phyloP scores from a whole-genome alignment of 192 early-diverging fungal species.

The Phlyctochytrium planicorne region DNA sequence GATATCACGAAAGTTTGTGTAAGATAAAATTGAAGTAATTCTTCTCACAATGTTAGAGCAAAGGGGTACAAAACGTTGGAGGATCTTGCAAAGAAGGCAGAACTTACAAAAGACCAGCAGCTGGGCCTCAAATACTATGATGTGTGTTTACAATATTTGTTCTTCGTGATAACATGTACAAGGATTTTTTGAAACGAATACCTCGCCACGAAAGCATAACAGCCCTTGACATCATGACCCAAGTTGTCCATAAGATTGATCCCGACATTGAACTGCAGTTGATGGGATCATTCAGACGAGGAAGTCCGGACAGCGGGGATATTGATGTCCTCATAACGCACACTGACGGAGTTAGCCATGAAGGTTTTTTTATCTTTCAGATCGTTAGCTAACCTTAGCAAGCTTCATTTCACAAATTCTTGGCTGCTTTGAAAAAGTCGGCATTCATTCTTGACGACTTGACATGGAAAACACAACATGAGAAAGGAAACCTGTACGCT shows the following conservation, averaged over 20 bases:
- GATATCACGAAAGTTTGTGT: constrained; percentile 22
- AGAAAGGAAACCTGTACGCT: constrained; percentile 3
- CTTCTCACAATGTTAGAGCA: constrained; percentile 8
- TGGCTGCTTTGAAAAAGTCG: constrained; percentile 9
- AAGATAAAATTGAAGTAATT: background rate
- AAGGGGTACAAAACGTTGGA: constrained; percentile 46
- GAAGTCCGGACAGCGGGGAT: constrained; percentile 42
- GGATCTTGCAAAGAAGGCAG: constrained; percentile 33
- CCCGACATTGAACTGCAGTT: constrained; percentile 24
- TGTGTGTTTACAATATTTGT: constrained; percentile 13
- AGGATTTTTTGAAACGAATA: constrained; percentile 44
- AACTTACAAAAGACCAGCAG: constrained; percentile 43
- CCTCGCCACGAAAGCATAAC: constrained; percentile 38
- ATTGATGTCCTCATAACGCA: constrained; percentile 40
- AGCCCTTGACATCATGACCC: constrained; percentile 23
- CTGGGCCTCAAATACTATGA: constrained; percentile 46
- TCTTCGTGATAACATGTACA: constrained; percentile 3
- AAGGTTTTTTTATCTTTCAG: background rate
- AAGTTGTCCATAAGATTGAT: constrained; percentile 25
- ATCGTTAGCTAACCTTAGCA: constrained; percentile 2
- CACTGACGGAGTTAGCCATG: constrained; percentile 11
- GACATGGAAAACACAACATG: background rate
- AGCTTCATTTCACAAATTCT: constrained; percentile 20
- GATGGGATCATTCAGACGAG: constrained; percentile 48
- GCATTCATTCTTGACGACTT: constrained; percentile 29